phyloP scores from a whole-genome alignment of 768 basidiomycete species.

The Leccinum uliginosum region DNA sequence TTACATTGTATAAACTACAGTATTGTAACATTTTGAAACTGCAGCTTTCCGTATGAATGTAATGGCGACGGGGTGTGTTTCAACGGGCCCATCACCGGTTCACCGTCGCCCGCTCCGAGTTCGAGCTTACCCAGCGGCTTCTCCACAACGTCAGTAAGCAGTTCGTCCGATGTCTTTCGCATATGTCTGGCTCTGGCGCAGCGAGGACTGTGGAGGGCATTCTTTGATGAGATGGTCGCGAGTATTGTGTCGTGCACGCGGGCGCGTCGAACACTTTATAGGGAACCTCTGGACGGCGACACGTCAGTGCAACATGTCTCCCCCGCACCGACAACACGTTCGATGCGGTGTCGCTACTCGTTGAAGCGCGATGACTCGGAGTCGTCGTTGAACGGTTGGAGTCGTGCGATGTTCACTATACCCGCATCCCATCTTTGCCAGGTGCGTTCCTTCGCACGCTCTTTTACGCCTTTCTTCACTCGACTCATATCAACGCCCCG shows the following conservation, averaged over 20 bases:
- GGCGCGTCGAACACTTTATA: slow-evolving; percentile 21
- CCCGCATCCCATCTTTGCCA: slow-evolving; percentile 27
- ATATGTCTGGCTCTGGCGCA: slow-evolving; percentile 15
- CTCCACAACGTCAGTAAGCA: slow-evolving; percentile 29
- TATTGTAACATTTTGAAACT: too few relatives aligned
- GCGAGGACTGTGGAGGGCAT: slow-evolving; percentile 15
- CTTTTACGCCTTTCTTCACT: slow-evolving; percentile 5
- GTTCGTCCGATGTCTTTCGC: slow-evolving; percentile 29
- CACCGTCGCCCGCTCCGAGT: slow-evolving; percentile 19
- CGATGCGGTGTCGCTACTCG: slow-evolving; percentile 11
- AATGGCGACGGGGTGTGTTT: too few relatives aligned
- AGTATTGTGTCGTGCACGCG: not conserved
- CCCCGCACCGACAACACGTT: slow-evolving; percentile 15
- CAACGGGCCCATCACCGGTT: too few relatives aligned
- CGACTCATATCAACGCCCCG: slow-evolving; percentile 10
- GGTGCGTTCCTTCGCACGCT: slow-evolving; percentile 19
- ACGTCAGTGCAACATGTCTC: slow-evolving; percentile 19
- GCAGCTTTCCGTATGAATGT: too few relatives aligned
- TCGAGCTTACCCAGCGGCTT: slow-evolving; percentile 22
- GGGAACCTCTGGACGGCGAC: slow-evolving; percentile 1
- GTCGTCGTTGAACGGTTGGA: slow-evolving; percentile 8
- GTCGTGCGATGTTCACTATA: slow-evolving; percentile 11
- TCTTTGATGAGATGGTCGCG: not conserved
- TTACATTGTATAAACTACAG: too few relatives aligned
- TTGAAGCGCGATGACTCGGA: slow-evolving; percentile 14